Evolutionary conservation across 2,329 filamentous ascomycete genomes (phyloP), one percentile per base, ranked within the genome.

Genomic region (Penicillium capsulatum): DNA sequence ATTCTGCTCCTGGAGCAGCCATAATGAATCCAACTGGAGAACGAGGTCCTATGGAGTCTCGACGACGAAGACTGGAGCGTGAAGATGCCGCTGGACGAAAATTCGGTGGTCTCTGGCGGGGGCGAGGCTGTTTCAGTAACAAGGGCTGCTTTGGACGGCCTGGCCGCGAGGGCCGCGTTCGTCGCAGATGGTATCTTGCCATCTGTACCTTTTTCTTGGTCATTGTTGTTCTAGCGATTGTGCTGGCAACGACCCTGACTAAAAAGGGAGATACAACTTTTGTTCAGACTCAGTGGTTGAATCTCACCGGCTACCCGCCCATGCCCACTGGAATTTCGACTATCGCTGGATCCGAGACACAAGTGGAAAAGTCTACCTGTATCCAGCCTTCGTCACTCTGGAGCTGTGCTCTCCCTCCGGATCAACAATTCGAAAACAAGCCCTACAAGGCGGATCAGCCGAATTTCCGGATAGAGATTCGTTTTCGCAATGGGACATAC

Each of bases 281-380:
- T 0, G 65, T 70, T 7, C 61, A 75, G 49, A 74, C 75, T 2
- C 67, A 75, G 34, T 96, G 87, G 84, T 73, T 95, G 40, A 95
- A 94, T 58, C 63, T 94, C 45, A 94, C 90, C 1, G 81, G 82
- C 35, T 95, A 86, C 51, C 90, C 90, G 13, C 84, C 89, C 0
- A 86, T 96, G 56, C 87, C 86, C 2, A 91, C 86, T 0, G 91
- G 90, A 0, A 75, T 91, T 13, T 75, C 86, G 45, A 94, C 87
- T 0, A 76, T 96, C 11, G 78, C 85, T 11, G 84, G 83, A 4
- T 80, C 88, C 0, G 77, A 86, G 51, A 80, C 84, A 34, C 75
- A 76, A 0, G 67, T 75, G 2, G 68, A 78, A n/a, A 75, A 79
- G 38, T 78, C 77, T 15, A 79, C 77, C 5, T 97, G 90, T 52